Base-by-base conservation (phyloP, 176 grass and related monocot genomes). In the Oryza coarctata region DNA sequence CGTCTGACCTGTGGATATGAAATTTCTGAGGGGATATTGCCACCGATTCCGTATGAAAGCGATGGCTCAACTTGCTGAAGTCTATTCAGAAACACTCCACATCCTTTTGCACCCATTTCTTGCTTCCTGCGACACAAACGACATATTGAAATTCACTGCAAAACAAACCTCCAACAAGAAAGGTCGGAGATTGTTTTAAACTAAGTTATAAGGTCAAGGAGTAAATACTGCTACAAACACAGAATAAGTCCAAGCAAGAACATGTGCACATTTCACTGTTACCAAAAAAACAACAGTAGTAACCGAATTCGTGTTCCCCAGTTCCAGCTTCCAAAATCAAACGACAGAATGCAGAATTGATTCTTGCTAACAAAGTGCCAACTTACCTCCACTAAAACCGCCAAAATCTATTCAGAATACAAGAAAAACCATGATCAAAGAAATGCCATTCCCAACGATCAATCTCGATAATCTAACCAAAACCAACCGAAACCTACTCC, bases 81-180 rank as follows among this genome's bases (percentile, higher is more conserved):
- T 45, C 74, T 74, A 15, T 28, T 58, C 4, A 87, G 64, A 17
- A 93, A n/a, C 22, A 61, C 84, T 27, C 50, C 76, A 15, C 68
- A 85, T 30, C 92, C 83, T 3, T 69, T 73, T 10, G 73, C 52
- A 65, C 28, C 79, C 94, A 90, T 84, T 68, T 79, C 62, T 71
- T 47, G 70, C 13, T 63, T 74, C 80, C 65, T 77, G 39, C 74
- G n/a, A 50, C 17, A 75, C 6, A 83, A 71, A 47, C 5, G 38
- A 38, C 1, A 52, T 25, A 17, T 43, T 62, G 49, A 6, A 61
- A 81, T 26, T 62, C 67, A 62, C 15, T 32, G 7, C 17, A 22
- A 25, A 76, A 26, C 32, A 68, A 58, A 14, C 20, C 20, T 38
- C 1, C 12, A 63, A 58, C 29, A 28, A 76, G 44, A 6, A 65